Conservation (phyloP, 2,329 filamentous ascomycete species). For the Botrytis tulipae region DNA sequence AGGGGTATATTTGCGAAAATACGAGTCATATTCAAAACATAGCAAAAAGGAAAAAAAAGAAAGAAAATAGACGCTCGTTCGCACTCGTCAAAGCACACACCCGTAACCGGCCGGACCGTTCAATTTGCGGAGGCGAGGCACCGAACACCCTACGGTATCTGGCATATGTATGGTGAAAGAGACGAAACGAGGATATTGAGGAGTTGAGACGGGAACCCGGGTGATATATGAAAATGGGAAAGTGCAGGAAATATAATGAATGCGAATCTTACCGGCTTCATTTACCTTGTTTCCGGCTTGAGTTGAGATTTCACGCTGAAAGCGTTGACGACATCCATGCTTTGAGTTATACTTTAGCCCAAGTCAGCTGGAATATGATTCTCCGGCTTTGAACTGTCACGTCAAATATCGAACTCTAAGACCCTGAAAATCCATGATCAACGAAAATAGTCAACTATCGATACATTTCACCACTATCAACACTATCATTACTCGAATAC, state of each 20-base stretch:
- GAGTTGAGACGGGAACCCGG: constrained; percentile 6
- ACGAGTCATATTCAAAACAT: background rate
- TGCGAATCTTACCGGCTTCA: background rate
- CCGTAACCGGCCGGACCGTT: constrained; percentile 12
- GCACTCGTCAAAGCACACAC: constrained; percentile 11
- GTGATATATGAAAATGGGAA: background rate
- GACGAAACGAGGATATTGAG: background rate
- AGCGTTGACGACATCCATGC: background rate
- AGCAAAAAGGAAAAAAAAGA: background rate
- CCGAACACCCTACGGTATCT: constrained; percentile 8
- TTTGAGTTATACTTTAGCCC: background rate
- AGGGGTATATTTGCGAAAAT: background rate
- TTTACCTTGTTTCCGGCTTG: constrained; percentile 1
- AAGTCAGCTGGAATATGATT: background rate
- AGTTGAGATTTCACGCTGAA: background rate
- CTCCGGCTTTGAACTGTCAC: background rate
- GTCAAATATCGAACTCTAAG: background rate
- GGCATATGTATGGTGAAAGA: constrained; percentile 1
- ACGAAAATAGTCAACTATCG: background rate
- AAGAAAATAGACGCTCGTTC: background rate
- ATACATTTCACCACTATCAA: background rate
- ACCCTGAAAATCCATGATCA: background rate
- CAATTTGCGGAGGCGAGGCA: constrained; percentile 13
- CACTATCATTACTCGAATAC: background rate
- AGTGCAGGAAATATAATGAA: background rate